Percentiles rank a stretch among this genome's conserved stretches.
Conservation (phyloP, 2,329 filamentous ascomycete species). For the Trichothecium roseum region DNA sequence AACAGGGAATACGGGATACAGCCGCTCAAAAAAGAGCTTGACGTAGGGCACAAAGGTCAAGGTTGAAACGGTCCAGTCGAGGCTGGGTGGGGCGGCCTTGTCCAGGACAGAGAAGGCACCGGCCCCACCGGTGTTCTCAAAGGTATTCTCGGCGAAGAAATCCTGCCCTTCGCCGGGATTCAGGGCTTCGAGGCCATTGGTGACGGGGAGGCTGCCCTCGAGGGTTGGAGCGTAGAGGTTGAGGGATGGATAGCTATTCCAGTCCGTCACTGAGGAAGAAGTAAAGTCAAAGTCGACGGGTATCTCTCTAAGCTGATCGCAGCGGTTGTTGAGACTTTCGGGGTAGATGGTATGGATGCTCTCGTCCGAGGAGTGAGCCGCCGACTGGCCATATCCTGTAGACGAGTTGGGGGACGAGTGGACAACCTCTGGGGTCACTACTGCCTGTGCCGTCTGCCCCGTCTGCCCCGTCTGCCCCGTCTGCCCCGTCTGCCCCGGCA, state of each 20-base stretch:
- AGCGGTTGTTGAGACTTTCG: not conserved
- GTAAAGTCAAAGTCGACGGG: not conserved
- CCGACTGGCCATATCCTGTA: too few species aligned
- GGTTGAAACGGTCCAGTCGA: not conserved
- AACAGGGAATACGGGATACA: conserved; percentile 12
- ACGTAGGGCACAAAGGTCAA: conserved; percentile 6
- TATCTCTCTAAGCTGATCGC: too few species aligned
- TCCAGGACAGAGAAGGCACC: not conserved
- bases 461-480: too few species aligned
- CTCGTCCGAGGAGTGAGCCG: too few species aligned
- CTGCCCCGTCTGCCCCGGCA: too few species aligned
- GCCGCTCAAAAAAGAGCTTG: conserved; percentile 9
- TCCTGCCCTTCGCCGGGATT: too few species aligned
- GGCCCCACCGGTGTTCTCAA: not conserved
- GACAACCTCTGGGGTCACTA: too few species aligned
- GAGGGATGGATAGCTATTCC: not conserved
- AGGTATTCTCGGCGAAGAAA: not conserved
- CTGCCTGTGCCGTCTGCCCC: too few species aligned
- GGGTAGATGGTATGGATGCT: not conserved
- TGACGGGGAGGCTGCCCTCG: not conserved
- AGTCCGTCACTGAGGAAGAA: not conserved
- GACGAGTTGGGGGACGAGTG: too few species aligned
- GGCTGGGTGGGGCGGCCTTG: not conserved
- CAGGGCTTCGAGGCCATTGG: too few species aligned
- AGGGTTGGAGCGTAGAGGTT: not conserved